Percentiles rank a stretch among this genome's conserved stretches.
Conservation (phyloP, 2,329 filamentous ascomycete species). For the Fusarium protoensiforme region DNA sequence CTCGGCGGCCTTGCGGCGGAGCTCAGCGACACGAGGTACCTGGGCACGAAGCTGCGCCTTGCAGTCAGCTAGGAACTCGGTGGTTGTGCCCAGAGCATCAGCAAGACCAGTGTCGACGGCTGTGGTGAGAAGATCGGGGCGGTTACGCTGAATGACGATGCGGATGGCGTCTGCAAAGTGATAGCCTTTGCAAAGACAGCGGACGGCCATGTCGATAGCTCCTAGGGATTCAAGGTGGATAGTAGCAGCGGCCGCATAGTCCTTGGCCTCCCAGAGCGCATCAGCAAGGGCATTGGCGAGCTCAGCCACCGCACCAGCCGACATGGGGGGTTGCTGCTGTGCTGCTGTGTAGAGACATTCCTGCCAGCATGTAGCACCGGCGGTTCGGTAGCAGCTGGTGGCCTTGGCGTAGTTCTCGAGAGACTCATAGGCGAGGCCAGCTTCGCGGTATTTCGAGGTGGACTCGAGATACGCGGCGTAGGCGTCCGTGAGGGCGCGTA, state of each 20-base stretch:
- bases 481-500: conserved; percentile 76
- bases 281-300: conserved; percentile 83
- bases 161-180: conserved; percentile 91
- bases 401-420: conserved; percentile 79
- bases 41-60: conserved; percentile 85
- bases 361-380: conserved; percentile 83
- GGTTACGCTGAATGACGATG: conserved; percentile 70
- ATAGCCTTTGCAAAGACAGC: conserved; percentile 87
- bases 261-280: conserved; percentile 83
- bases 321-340: conserved; percentile 70
- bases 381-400: conserved; percentile 84
- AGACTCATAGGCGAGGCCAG: conserved; percentile 91
- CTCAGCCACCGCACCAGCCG: conserved; percentile 67
- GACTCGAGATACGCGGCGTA: conserved; percentile 84
- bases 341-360: conserved; percentile 87
- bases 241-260: conserved; percentile 81
- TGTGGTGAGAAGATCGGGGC: conserved; percentile 70
- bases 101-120: conserved; percentile 83
- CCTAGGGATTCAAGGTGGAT: conserved; percentile 85
- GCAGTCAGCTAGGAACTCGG: conserved; percentile 94
- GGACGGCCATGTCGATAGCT: conserved; percentile 76
- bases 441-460: conserved; percentile 83
- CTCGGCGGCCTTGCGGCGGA: conserved; percentile 81
- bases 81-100: conserved; percentile 83
- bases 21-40: conserved; percentile 84